phyloP scores from a whole-genome alignment of 2,329 filamentous ascomycete genomes.

The Fusarium sp. region DNA sequence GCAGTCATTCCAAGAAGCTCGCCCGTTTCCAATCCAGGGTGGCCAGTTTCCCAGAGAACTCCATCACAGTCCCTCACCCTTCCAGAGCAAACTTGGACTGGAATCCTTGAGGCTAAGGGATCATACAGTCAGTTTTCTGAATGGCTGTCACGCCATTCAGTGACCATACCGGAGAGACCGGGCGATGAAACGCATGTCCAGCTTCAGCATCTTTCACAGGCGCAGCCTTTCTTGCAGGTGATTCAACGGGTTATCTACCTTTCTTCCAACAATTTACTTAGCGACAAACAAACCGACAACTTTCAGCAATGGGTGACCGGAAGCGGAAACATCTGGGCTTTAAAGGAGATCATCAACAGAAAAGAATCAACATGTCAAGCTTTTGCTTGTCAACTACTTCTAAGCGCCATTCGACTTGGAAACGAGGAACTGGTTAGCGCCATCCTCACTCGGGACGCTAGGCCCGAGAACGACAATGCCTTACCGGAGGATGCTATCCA shows the following conservation, averaged over 20 bases:
- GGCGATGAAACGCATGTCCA: background rate
- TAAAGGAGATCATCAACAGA: background rate
- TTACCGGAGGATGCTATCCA: background rate
- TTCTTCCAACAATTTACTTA: background rate
- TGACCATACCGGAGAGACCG: rapidly evolving
- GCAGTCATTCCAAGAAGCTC: background rate
- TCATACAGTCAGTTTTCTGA: background rate
- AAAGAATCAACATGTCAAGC: background rate
- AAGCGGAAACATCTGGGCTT: background rate
- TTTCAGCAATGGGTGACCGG: background rate
- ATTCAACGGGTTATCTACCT: background rate
- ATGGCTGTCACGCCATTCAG: background rate
- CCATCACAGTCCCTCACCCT: background rate
- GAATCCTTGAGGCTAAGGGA: background rate
- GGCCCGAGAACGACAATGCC: background rate
- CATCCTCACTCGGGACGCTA: background rate
- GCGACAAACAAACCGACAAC: background rate
- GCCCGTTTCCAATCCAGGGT: too few relatives aligned
- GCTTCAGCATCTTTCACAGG: background rate
- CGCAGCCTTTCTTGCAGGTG: background rate
- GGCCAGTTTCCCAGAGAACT: background rate
- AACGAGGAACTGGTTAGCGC: background rate
- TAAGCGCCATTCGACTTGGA: background rate
- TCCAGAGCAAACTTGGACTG: background rate
- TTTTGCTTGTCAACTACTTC: background rate